phyloP scores from a whole-genome alignment of 495 filamentous ascomycete genomes.

The Darksidea phi region DNA sequence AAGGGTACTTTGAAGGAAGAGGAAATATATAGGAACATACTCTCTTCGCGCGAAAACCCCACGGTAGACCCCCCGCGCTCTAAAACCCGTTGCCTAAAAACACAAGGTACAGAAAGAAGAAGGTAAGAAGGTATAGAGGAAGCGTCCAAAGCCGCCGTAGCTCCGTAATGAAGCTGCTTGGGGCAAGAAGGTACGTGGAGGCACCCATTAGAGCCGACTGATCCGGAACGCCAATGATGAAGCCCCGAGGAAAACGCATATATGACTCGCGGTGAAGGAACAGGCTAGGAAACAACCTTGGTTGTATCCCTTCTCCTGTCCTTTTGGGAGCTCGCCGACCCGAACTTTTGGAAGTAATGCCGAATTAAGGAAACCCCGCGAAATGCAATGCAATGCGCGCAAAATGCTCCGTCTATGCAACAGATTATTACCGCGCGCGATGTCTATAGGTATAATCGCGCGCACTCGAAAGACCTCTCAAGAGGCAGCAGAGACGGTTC shows the following conservation, averaged over 20 bases:
- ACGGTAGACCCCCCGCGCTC: neutral
- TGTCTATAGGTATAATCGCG: slow-evolving; percentile 27
- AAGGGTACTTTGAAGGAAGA: too few relatives aligned
- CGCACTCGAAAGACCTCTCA: slow-evolving; percentile 27
- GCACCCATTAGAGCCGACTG: neutral
- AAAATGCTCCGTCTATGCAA: slow-evolving; percentile 40
- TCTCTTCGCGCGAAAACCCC: neutral
- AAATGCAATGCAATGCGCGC: slow-evolving; percentile 37
- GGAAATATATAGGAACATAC: too few relatives aligned
- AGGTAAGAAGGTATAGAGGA: slow-evolving; percentile 2
- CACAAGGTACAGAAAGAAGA: slow-evolving; percentile 23
- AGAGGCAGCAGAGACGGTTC: slow-evolving; percentile 10
- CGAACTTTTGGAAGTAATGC: slow-evolving; percentile 29
- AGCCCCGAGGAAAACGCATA: neutral
- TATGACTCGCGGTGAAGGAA: neutral
- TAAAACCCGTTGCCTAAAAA: neutral
- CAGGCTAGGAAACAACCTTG: neutral
- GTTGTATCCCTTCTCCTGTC: slow-evolving; percentile 2
- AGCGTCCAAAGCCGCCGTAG: neutral
- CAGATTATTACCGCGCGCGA: slow-evolving; percentile 35
- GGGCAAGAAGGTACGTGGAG: neutral
- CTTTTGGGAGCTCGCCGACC: slow-evolving; percentile 6
- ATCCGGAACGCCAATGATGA: neutral
- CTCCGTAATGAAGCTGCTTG: neutral
- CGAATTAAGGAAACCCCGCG: slow-evolving; percentile 25